phyloP scores from a whole-genome alignment of 306 rosid species.

The Begonia masoniana region DNA sequence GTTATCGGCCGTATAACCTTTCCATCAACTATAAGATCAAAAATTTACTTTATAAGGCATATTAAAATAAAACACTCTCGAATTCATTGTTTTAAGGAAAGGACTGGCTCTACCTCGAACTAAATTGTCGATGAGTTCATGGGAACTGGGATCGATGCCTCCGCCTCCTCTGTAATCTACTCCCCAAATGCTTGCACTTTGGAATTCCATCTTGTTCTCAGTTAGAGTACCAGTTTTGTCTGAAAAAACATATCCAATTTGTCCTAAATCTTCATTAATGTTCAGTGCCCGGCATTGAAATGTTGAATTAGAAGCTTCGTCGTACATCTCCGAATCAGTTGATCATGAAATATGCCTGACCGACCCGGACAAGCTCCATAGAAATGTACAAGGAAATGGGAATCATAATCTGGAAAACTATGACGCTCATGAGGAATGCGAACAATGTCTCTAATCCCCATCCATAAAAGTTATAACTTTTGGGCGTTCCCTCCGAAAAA shows the following conservation, averaged over 20 bases:
- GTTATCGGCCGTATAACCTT: constrained; percentile 54
- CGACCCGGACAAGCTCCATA: constrained; percentile 90
- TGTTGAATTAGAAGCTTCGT: constrained; percentile 57
- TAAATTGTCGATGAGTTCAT: constrained; percentile 35
- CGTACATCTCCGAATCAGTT: constrained; percentile 64
- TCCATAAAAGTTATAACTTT: constrained; percentile 47
- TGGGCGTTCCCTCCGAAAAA: constrained; percentile 13
- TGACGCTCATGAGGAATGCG: constrained; percentile 86
- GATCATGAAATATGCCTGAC: constrained; percentile 93
- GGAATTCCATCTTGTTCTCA: constrained; percentile 96
- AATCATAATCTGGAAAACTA: constrained; percentile 90
- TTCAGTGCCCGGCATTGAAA: constrained; percentile 95
- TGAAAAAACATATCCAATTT: constrained; percentile 79
- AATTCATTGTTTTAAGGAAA: background rate
- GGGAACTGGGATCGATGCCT: constrained; percentile 11
- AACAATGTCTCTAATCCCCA: constrained; percentile 65
- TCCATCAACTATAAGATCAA: constrained; percentile 44
- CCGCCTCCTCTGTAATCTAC: constrained; percentile 39
- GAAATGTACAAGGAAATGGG: constrained; percentile 93
- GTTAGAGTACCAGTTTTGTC: constrained; percentile 98
- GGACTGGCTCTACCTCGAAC: constrained; percentile 34
- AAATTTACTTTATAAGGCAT: background rate
- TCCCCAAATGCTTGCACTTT: constrained; percentile 80
- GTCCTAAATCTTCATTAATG: constrained; percentile 95
- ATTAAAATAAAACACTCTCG: no score